Evolutionary conservation across 495 filamentous ascomycete species (phyloP).

Genomic region (Schizothecium vesticola): DNA sequence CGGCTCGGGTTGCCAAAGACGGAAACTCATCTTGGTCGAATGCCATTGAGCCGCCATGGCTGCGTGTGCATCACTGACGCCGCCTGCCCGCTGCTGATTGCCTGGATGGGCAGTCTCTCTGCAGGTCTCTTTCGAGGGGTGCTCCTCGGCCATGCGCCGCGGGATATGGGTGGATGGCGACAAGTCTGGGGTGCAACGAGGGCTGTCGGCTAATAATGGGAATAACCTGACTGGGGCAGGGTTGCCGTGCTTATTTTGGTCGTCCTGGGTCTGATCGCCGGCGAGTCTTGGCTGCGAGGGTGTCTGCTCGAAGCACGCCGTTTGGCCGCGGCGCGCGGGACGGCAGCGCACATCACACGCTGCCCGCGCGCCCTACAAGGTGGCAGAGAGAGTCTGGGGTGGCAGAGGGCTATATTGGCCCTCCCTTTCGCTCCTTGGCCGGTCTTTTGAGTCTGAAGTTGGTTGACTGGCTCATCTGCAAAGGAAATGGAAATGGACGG

Average conservation of each 20-base stretch:
- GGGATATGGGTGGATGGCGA: neutral
- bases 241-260: constrained; percentile 8
- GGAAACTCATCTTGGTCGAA: constrained; percentile 1
- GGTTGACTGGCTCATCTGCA: neutral
- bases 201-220: neutral
- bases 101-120: neutral
- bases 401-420: constrained; percentile 1
- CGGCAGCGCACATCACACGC: constrained; percentile 12
- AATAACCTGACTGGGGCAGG: neutral
- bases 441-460: neutral
- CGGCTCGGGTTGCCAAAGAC: constrained; percentile 10
- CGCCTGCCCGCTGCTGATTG: neutral
- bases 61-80: neutral
- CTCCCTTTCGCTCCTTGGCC: constrained; percentile 4
- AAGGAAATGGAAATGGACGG: neutral
- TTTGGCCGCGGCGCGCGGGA: neutral
- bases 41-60: neutral
- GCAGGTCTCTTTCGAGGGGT: neutral
- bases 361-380: constrained; percentile 4
- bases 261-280: constrained; percentile 2
- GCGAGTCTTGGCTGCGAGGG: neutral
- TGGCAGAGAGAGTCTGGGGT: constrained; percentile 3
- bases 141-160: neutral
- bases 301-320: constrained; percentile 2
- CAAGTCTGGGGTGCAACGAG: neutral